Percentiles rank a stretch among this genome's conserved stretches.
Evolutionary conservation across 495 filamentous ascomycete species (phyloP).

Genomic region (Aspergillus egyptiacus): DNA sequence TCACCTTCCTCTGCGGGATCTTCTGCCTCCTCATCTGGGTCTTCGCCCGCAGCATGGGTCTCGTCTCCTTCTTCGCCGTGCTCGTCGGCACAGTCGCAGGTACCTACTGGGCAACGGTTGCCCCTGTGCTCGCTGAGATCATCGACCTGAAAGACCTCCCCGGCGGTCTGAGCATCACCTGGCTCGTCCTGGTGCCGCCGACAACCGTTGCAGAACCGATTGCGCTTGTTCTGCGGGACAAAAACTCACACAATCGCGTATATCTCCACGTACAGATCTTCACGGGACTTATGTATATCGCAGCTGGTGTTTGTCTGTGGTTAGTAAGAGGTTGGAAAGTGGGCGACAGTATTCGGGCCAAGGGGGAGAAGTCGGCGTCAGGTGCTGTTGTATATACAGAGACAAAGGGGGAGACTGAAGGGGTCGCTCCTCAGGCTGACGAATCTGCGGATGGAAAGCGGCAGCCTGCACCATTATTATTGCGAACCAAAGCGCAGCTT

Average conservation of each 20-base stretch:
- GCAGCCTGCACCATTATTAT: not conserved
- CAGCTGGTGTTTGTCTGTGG: constrained; percentile 47
- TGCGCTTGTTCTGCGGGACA: constrained; percentile 56
- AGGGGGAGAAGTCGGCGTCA: constrained; percentile 17
- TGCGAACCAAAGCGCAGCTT: not conserved
- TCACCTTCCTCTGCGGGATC: constrained; percentile 59
- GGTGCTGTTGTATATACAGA: not conserved
- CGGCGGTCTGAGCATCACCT: constrained; percentile 66
- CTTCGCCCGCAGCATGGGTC: constrained; percentile 57
- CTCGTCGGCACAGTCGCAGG: constrained; percentile 66
- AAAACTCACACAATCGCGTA: constrained; percentile 30
- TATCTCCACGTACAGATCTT: constrained; percentile 64
- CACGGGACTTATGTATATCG: constrained; percentile 60
- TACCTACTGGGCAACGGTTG: constrained; percentile 64
- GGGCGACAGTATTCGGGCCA: constrained; percentile 42
- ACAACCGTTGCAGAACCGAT: constrained; percentile 72
- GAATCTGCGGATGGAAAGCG: not conserved
- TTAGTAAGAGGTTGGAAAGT: constrained; percentile 53
- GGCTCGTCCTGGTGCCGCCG: constrained; percentile 67
- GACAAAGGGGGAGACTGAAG: not conserved
- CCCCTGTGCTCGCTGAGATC: constrained; percentile 71
- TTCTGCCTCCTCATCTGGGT: constrained; percentile 70
- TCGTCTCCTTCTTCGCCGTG: constrained; percentile 65
- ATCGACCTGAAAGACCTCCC: constrained; percentile 68
- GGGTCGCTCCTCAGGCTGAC: not conserved